Conservation (phyloP, 2,329 filamentous ascomycete genomes). For the Trichoderma harzianum region DNA sequence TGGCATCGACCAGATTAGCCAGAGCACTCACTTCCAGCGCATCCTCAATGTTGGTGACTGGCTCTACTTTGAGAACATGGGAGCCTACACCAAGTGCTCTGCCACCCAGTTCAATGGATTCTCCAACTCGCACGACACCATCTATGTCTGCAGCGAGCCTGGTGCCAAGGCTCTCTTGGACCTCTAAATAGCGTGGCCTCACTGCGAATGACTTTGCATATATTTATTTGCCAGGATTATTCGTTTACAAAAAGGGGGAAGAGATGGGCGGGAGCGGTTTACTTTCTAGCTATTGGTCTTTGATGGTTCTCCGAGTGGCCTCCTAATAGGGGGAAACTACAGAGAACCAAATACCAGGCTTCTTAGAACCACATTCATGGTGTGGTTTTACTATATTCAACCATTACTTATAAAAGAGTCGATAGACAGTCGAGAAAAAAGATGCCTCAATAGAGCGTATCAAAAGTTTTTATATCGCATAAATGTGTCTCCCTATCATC, state of each 20-base stretch:
- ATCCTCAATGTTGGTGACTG: constrained; percentile 90
- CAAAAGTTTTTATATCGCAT: background rate
- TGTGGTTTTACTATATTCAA: background rate
- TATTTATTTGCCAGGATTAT: background rate
- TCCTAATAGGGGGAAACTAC: background rate
- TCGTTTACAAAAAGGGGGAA: background rate
- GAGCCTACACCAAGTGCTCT: constrained; percentile 96
- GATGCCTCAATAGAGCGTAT: background rate
- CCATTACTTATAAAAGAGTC: background rate
- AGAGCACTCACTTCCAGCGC: constrained; percentile 72
- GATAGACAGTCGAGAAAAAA: background rate
- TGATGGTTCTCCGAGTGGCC: background rate
- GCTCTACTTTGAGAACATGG: constrained; percentile 99
- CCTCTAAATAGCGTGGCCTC: background rate
- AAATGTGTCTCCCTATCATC: background rate
- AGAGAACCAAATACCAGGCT: background rate
- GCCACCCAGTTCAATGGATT: constrained; percentile 98
- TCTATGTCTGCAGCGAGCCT: constrained; percentile 93
- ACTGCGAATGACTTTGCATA: background rate
- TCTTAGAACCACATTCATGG: background rate
- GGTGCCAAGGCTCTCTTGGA: constrained; percentile 71
- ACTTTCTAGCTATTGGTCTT: constrained; percentile 12
- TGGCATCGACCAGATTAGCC: constrained; percentile 90
- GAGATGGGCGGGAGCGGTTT: background rate
- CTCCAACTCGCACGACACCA: constrained; percentile 83